These are phyloP conservation scores for Blumeriella jaapii DNA, from an alignment of 2,329 filamentous ascomycete genomes.

Conservation along the genomic window DNA sequence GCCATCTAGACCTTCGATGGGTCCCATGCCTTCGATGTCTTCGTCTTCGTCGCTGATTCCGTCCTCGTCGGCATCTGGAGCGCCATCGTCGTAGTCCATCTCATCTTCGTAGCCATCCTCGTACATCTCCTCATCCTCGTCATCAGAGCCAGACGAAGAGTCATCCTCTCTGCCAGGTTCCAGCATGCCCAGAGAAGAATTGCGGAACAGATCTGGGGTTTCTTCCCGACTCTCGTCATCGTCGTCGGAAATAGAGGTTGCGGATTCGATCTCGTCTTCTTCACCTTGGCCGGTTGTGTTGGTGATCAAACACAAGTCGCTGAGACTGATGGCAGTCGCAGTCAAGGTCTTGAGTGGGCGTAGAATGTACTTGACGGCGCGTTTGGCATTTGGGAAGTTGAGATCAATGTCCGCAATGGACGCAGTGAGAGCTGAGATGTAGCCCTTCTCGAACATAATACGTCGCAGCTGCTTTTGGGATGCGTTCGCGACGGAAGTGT, in stretches of 20 bases:
- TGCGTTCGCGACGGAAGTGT: constrained; percentile 29
- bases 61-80: constrained; percentile 62
- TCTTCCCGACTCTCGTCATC: constrained; percentile 84
- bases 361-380: constrained; percentile 92
- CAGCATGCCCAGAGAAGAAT: constrained; percentile 90
- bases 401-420: constrained; percentile 94
- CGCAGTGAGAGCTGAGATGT: constrained; percentile 74
- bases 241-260: constrained; percentile 79
- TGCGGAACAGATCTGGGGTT: constrained; percentile 92
- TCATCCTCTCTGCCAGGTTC: constrained; percentile 74
- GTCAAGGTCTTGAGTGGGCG: constrained; percentile 81
- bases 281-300: constrained; percentile 54
- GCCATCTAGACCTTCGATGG: constrained; percentile 63
- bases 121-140: constrained; percentile 86
- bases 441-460: constrained; percentile 98
- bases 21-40: constrained; percentile 72
- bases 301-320: constrained; percentile 56
- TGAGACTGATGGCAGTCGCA: constrained; percentile 75
- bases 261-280: constrained; percentile 79
- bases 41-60: constrained; percentile 83
- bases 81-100: constrained; percentile 32
- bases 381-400: constrained; percentile 85
- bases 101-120: constrained; percentile 86
- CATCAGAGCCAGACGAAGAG: constrained; percentile 57
- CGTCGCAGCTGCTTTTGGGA: constrained; percentile 79